Evolutionary conservation across 192 early-diverging fungal species (phyloP), one percentile per base, ranked within the genome.

Genomic region (Mortierella alpina): DNA sequence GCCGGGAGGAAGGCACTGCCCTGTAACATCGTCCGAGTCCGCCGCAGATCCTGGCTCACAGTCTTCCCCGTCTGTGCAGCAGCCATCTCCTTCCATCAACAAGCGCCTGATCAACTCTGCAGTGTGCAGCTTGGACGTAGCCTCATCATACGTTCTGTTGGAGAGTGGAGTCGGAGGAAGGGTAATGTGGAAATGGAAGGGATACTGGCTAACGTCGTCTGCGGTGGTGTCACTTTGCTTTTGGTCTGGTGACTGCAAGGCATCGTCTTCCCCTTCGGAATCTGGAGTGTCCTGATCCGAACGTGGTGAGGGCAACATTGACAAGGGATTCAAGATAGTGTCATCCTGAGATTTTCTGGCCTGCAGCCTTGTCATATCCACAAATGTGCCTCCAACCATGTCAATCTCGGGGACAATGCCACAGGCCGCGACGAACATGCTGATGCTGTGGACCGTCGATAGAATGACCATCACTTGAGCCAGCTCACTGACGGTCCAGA

Each of bases 371-470:
- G 56, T 44, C 18, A 73, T 40, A 57, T 77, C 68, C 22, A 77
- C 70, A 45, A 72, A 54, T 14, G 70, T 86, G 4, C 89, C 89
- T 15, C 89, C 88, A 12, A 73, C 70, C 79, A 83, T 87, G 61
- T 90, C 89, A 11, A 86, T 76, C 52, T 90, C 89, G 0, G 89
- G 89, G 0, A 88, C 78, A 20, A 90, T 86, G 6, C 89, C 89
- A 41, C 85, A 88, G 11, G 86, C 79, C 3, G 88, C 70, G 7
- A 86, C 86, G 82, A 88, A 84, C 39, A 84, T 84, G 31, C 86
- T 84, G 51, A 88, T 83, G 42, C 87, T 83, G 68, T 89, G 83
- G 62, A 85, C 80, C 0, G 87, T 87, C 45, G 83, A 68, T 1
- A 87, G 42, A 4, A 88, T 79, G 41, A 86, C 60, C 49, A 89